Percentiles rank a stretch among this genome's conserved stretches.
Conservation (phyloP, 2,329 filamentous ascomycete species). For the Diaporthe helianthi region DNA sequence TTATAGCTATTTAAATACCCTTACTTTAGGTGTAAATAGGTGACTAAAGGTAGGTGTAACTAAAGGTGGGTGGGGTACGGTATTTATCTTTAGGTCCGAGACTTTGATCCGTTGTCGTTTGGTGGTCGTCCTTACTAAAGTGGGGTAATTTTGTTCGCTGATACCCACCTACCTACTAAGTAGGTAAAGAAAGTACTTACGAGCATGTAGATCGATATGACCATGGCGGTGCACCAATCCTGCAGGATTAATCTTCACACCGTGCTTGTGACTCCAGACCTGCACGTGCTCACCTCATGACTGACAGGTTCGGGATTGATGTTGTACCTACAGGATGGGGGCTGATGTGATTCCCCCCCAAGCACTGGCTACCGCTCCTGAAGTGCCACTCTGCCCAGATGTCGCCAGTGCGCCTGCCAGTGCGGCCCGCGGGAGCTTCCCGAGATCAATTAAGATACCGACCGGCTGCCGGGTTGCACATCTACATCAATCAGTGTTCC, state of each 20-base stretch:
- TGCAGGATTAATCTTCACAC: not conserved
- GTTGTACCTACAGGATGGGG: not conserved
- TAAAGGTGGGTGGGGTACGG: too few relatives aligned
- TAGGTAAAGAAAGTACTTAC: not conserved
- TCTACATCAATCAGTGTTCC: not conserved
- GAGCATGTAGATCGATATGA: not conserved
- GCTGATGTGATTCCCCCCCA: not conserved
- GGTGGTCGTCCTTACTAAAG: not conserved
- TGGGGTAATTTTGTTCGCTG: not conserved
- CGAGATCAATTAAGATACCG: not conserved
- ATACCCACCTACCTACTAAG: too few relatives aligned
- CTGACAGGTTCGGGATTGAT: not conserved
- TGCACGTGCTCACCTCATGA: not conserved
- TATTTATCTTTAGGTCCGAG: too few relatives aligned
- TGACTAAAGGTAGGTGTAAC: too few relatives aligned
- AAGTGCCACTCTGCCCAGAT: too few relatives aligned
- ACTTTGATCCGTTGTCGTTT: not conserved
- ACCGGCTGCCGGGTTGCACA: not conserved
- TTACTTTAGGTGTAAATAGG: too few relatives aligned
- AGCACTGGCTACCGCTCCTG: not conserved
- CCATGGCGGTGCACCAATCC: not conserved
- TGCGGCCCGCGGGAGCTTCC: not conserved
- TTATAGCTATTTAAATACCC: too few relatives aligned
- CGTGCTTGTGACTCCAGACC: not conserved
- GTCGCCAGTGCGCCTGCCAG: not conserved